These are phyloP conservation scores for Nannochloropsis granulata DNA, from an alignment of 108 stramenopile species.

Conservation along the genomic window DNA sequence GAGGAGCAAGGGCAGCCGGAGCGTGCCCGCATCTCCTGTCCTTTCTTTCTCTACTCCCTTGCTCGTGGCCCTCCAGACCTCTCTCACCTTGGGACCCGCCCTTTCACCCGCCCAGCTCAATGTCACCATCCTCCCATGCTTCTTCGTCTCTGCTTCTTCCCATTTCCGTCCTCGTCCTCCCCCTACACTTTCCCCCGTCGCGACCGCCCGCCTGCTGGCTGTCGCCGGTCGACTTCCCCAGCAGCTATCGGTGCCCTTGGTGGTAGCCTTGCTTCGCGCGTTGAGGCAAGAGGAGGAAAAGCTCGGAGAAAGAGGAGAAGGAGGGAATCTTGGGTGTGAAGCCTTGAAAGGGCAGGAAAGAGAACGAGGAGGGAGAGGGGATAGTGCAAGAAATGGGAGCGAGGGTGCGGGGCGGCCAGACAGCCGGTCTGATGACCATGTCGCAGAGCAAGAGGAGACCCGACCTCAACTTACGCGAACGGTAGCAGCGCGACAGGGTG, in stretches of 20 bases:
- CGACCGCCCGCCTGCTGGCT: not conserved
- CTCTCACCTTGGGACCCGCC: no score
- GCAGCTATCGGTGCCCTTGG: not conserved
- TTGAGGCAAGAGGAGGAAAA: not conserved
- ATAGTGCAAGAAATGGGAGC: not conserved
- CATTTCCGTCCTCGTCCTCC: not conserved
- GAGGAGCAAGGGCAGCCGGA: no score
- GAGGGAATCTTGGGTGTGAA: not conserved
- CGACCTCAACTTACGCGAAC: not conserved
- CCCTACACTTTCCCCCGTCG: not conserved
- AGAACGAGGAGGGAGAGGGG: not conserved
- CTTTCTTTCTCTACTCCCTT: no score
- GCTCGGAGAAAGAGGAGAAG: not conserved
- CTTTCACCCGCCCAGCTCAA: no score
- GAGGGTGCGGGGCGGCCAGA: not conserved
- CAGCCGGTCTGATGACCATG: not conserved
- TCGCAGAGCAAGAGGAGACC: not conserved
- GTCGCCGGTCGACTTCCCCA: not conserved
- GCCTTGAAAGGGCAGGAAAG: no score
- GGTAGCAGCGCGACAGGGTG: not conserved
- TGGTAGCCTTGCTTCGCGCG: not conserved
- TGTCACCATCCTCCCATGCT: not conserved
- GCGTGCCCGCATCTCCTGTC: no score
- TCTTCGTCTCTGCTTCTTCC: not conserved
- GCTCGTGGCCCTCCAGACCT: no score